Conservation (phyloP, 2,329 filamentous ascomycete genomes). For the Sporothrix inflata region DNA sequence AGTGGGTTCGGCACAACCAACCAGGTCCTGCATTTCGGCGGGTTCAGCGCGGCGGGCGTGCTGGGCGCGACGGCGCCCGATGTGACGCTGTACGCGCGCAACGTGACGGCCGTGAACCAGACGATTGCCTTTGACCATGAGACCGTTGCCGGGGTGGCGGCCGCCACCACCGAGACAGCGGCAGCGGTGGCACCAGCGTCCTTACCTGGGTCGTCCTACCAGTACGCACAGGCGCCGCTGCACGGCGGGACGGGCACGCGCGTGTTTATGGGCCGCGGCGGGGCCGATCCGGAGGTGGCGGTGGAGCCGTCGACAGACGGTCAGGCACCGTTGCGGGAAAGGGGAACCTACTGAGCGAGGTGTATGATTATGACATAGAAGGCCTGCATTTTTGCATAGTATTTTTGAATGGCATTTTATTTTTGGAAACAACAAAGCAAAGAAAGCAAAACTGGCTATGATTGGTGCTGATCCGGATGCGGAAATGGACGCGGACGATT, state of each 20-base stretch:
- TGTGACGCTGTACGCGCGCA: constrained; percentile 59
- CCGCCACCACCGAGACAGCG: background rate
- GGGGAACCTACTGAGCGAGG: background rate
- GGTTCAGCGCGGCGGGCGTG: constrained; percentile 41
- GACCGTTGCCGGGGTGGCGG: constrained; percentile 23
- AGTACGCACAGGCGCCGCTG: constrained; percentile 30
- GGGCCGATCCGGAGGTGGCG: constrained; percentile 18
- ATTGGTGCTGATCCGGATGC: background rate
- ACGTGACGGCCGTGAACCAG: constrained; percentile 59
- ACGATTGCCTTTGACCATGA: constrained; percentile 47
- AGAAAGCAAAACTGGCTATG: background rate
- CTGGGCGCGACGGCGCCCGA: constrained; percentile 35
- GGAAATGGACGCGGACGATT: no score
- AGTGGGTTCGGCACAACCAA: constrained; percentile 59
- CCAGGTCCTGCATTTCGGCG: constrained; percentile 61
- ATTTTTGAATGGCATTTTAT: background rate
- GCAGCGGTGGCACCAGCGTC: background rate
- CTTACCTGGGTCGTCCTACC: background rate
- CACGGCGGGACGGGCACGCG: constrained; percentile 28
- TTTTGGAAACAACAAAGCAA: background rate
- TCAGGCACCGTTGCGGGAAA: background rate
- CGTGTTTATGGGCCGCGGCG: constrained; percentile 31
- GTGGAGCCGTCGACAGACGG: background rate
- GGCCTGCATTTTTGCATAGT: background rate
- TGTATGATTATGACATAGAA: background rate